Conservation (phyloP, 148 eudicot species). For the Beta vulgaris region DNA sequence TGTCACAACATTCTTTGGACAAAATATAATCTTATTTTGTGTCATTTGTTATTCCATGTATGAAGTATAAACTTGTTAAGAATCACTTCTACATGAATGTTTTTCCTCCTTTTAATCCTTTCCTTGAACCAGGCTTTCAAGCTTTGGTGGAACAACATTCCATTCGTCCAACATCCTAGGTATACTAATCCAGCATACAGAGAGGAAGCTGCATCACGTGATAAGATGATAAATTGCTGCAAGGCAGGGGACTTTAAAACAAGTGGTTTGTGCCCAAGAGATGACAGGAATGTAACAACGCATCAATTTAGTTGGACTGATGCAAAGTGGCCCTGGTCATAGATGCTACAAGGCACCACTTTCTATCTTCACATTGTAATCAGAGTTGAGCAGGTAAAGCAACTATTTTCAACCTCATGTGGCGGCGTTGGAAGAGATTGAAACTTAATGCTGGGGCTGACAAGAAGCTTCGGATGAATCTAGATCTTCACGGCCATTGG, state of each 20-base stretch:
- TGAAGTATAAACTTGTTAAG: no score
- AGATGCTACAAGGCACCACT: slow-evolving; percentile 4
- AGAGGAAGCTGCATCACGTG: slow-evolving; percentile 59
- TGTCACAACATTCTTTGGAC: neutral
- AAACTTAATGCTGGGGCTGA: neutral
- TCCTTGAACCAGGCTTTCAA: slow-evolving; percentile 56
- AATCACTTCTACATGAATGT: no score
- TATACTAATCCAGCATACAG: slow-evolving; percentile 57
- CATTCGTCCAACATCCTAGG: slow-evolving; percentile 81
- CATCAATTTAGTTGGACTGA: slow-evolving; percentile 70
- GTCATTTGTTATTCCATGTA: no score
- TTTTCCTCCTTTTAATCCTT: slow-evolving; percentile 4
- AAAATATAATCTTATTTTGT: neutral
- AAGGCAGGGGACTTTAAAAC: slow-evolving; percentile 25
- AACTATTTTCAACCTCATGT: neutral
- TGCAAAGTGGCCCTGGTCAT: slow-evolving; percentile 95
- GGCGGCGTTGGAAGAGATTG: neutral
- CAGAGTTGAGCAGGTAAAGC: neutral
- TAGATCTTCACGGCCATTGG: neutral
- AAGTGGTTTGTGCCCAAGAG: slow-evolving; percentile 18
- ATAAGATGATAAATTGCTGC: slow-evolving; percentile 43
- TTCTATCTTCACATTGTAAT: neutral
- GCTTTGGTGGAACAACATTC: slow-evolving; percentile 88
- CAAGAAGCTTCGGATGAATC: neutral
- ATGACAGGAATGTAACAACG: slow-evolving; percentile 7